These are phyloP conservation scores for Termitomyces sp. DNA, from an alignment of 768 basidiomycete species.

Conservation along the genomic window DNA sequence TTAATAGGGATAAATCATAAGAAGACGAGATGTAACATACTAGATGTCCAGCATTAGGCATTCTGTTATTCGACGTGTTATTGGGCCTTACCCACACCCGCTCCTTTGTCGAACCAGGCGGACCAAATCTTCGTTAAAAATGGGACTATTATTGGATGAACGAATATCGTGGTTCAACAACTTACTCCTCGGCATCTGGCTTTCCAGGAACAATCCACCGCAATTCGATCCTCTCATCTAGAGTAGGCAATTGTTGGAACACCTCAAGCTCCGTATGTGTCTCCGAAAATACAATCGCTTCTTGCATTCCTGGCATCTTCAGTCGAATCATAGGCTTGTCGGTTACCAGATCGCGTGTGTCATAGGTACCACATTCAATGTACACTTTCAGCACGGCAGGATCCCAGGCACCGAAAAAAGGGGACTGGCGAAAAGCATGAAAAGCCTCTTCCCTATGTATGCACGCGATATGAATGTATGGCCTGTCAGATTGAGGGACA, in stretches of 20 bases:
- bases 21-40: slow-evolving; percentile 19
- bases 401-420: slow-evolving; percentile 74
- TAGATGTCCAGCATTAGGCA: slow-evolving; percentile 37
- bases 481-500: not conserved
- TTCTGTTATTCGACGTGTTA: slow-evolving; percentile 35
- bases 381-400: slow-evolving; percentile 54
- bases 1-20: not conserved
- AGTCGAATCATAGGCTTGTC: slow-evolving; percentile 40
- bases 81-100: slow-evolving; percentile 38
- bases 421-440: slow-evolving; percentile 36
- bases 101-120: slow-evolving; percentile 24
- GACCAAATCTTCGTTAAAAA: slow-evolving; percentile 22
- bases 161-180: not conserved
- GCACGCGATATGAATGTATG: not conserved
- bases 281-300: slow-evolving; percentile 58
- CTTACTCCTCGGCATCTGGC: slow-evolving; percentile 28
- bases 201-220: slow-evolving; percentile 52
- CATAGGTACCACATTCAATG: slow-evolving; percentile 50
- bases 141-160: not conserved
- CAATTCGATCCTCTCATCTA: slow-evolving; percentile 47
- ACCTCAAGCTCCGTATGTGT: slow-evolving; percentile 32
- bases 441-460: slow-evolving; percentile 54
- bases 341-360: slow-evolving; percentile 18
- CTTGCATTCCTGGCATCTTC: slow-evolving; percentile 63
- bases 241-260: slow-evolving; percentile 30